A percentile compares a stretch with the other conserved stretches of the same genome.
Evolutionary conservation across 2,329 filamentous ascomycete species (phyloP).

Genomic region (Didymosphaeria variabile): DNA sequence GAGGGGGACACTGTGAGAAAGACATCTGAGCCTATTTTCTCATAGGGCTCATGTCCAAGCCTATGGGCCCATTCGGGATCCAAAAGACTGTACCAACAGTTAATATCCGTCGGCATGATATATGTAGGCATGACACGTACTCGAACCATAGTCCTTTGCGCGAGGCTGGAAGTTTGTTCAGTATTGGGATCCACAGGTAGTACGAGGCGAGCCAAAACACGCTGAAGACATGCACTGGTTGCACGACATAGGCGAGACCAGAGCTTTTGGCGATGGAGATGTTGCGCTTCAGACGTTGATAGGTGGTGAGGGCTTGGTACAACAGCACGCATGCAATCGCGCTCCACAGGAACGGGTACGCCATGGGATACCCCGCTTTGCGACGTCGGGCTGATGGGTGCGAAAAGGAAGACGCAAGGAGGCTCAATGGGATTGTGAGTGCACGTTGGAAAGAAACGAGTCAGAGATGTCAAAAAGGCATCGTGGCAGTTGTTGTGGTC

Average conservation of each 20-base stretch:
- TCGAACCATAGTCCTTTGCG: conserved; percentile 68
- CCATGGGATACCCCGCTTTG: conserved; percentile 28
- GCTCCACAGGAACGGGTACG: conserved; percentile 35
- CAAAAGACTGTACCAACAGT: conserved; percentile 56
- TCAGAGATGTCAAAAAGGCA: neutral
- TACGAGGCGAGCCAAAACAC: conserved; percentile 65
- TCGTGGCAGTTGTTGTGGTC: conserved; percentile 18
- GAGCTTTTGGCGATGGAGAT: conserved; percentile 56
- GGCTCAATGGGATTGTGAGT: neutral
- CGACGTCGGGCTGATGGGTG: neutral
- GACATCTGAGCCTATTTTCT: conserved; percentile 65
- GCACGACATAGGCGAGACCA: conserved; percentile 55
- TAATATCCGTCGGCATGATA: conserved; percentile 14
- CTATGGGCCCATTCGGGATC: conserved; percentile 68
- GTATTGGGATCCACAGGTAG: conserved; percentile 63
- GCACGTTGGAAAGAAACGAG: neutral
- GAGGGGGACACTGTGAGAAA: conserved; percentile 71
- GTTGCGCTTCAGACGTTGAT: conserved; percentile 52
- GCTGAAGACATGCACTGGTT: conserved; percentile 59
- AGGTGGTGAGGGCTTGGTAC: conserved; percentile 43
- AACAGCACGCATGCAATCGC: conserved; percentile 40
- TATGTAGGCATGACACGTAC: conserved; percentile 55
- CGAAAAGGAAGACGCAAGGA: conserved; percentile 11
- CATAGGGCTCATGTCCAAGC: conserved; percentile 66
- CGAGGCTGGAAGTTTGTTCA: conserved; percentile 63